Conservation (phyloP, 306 rosid species). For the Alnus rubra region DNA sequence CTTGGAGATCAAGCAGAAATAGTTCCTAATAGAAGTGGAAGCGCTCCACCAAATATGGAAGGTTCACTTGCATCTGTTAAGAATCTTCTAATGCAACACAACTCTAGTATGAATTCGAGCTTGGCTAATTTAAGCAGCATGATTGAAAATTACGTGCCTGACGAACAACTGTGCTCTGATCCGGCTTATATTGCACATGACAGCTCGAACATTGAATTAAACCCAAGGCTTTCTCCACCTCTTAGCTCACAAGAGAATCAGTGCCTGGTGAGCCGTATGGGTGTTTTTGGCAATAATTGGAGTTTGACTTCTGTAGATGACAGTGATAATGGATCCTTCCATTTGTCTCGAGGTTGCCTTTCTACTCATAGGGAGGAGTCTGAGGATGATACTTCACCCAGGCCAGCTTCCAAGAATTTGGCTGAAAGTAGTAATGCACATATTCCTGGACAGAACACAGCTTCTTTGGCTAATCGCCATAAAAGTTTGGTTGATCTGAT, state of each 20-base stretch:
- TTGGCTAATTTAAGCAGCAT: slow-evolving; percentile 25
- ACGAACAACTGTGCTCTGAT: slow-evolving; percentile 42
- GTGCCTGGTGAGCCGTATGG: too few species aligned
- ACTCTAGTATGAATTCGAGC: slow-evolving; percentile 32
- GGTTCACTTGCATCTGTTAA: slow-evolving; percentile 55
- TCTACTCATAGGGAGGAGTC: slow-evolving; percentile 46
- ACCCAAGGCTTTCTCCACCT: too few species aligned
- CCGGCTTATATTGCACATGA: slow-evolving; percentile 47
- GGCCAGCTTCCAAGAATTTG: slow-evolving; percentile 38
- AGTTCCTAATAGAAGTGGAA: slow-evolving; percentile 59
- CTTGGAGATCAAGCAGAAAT: slow-evolving; percentile 24
- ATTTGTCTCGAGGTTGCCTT: slow-evolving; percentile 41
- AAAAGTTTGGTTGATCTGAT: slow-evolving; percentile 62
- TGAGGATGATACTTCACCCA: slow-evolving; percentile 38
- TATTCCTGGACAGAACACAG: slow-evolving; percentile 28
- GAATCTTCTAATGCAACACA: slow-evolving; percentile 43
- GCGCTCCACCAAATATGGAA: slow-evolving; percentile 76
- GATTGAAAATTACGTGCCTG: slow-evolving; percentile 29
- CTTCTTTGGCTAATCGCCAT: slow-evolving; percentile 36
- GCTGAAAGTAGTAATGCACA: slow-evolving; percentile 21
- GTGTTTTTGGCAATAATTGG: slow-evolving; percentile 29
- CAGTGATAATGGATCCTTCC: slow-evolving; percentile 31
- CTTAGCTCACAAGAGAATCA: too few species aligned
- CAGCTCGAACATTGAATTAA: too few species aligned
- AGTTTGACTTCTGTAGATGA: slow-evolving; percentile 42